phyloP scores from a whole-genome alignment of 2,329 filamentous ascomycete species.

The Claviceps sp. region DNA sequence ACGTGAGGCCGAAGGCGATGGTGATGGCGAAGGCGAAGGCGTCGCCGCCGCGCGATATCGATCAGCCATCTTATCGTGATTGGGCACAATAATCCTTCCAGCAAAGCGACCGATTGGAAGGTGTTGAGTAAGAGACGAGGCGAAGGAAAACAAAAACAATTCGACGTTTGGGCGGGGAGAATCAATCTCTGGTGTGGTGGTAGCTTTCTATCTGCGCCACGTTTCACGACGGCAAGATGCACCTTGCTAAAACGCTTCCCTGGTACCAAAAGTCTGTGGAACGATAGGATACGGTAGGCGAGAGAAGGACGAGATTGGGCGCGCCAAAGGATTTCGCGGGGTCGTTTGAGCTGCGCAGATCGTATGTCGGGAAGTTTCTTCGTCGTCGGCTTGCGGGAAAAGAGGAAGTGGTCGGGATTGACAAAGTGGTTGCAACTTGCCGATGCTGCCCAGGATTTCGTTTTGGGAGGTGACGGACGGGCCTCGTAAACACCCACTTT shows the following conservation, averaged over 20 bases:
- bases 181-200: neutral
- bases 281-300: neutral
- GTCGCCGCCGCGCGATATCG: slow-evolving; percentile 18
- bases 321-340: neutral
- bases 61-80: slow-evolving; percentile 11
- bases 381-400: neutral
- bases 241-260: neutral
- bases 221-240: slow-evolving; percentile 7
- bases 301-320: neutral
- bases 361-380: neutral
- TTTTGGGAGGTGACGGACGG: neutral
- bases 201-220: slow-evolving; percentile 2
- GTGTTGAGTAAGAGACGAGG: neutral
- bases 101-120: neutral
- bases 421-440: neutral
- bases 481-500: slow-evolving; percentile 3
- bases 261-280: slow-evolving; percentile 1
- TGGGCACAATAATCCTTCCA: neutral
- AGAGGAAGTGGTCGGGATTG: no score
- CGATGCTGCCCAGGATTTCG: neutral
- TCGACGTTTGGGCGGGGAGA: neutral
- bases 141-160: neutral
- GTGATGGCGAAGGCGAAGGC: slow-evolving; percentile 26
- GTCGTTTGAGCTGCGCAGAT: neutral
- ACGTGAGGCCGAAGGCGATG: no score